Base-by-base conservation (phyloP, 331 rosid species). In the Quercus lobata region DNA sequence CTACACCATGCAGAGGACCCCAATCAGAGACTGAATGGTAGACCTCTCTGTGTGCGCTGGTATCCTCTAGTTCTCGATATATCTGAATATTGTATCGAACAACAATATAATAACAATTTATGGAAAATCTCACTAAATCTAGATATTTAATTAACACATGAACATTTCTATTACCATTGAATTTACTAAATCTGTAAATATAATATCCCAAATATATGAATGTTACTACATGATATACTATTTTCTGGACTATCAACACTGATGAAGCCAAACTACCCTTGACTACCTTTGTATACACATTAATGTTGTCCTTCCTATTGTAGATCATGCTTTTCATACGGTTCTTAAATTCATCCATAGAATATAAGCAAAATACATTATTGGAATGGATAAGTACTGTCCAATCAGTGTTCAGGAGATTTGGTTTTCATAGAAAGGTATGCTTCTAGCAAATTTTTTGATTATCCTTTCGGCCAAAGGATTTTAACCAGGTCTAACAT, bases 1-100 rank as follows among this genome's bases (percentile, higher is more conserved):
- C 89, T 66, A 85, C 82, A 79, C 91, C 89, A 66, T 93, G 95
- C 84, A 90, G 87, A 57, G 97, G 97, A 74, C 92, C 94, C 80
- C 77, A 76, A 57, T n/a, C 73, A 1, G 87, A 82, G 83, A 91
- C 83, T 78, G 99, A 87, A 84, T 87, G 88, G 87, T 93, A 96
- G 76, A 90, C 83, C 87, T 88, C 92, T 77, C 78, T 85, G 78
- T 84, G 95, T 71, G 86, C 80, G 71, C 71, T 73, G 35, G 84
- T 66, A 82, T 96, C 93, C 91, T 96, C 98, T 75, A 81, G 53
- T 82, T 96, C 99, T 60, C 97, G 89, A 82, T 96, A 92, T 85
- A 89, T 80, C 99, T 96, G 90, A 71, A 77, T 63, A 80, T 88
- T 54, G 87, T 55, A 76, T 69, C 55, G 34, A 84, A 71, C 74